Percentiles rank a stretch among this genome's conserved stretches.
These are phyloP conservation scores for Ogataea hybrid DNA, from an alignment of 1,139 yeast species.

Conservation along the genomic window DNA sequence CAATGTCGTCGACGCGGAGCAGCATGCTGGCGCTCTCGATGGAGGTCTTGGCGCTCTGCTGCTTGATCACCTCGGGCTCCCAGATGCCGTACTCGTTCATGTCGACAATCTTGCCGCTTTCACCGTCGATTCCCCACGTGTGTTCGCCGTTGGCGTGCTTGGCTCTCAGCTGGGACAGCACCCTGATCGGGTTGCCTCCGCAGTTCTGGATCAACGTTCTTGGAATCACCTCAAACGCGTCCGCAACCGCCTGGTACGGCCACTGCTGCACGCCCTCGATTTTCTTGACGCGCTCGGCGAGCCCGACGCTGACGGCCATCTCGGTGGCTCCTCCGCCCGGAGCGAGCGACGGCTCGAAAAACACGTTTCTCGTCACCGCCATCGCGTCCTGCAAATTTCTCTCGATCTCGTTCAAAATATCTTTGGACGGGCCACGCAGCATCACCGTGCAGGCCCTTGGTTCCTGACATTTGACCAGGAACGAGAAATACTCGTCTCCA, in stretches of 20 bases:
- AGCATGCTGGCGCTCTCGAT: conserved; percentile 95
- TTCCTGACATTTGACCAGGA: conserved; percentile 71
- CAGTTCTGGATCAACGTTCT: conserved; percentile 96
- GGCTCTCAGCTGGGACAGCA: conserved; percentile 88
- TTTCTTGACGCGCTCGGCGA: conserved; percentile 87
- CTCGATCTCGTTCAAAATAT: conserved; percentile 92
- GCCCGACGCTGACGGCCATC: conserved; percentile 92
- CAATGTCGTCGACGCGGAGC: conserved; percentile 95
- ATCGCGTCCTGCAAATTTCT: conserved; percentile 97
- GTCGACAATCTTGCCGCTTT: conserved; percentile 88
- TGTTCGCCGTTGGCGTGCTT: conserved; percentile 88
- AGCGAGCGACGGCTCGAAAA: conserved; percentile 89
- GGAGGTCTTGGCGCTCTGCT: conserved; percentile 94
- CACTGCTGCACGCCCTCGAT: conserved; percentile 96
- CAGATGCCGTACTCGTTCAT: conserved; percentile 96
- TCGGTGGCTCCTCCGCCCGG: conserved; percentile 99
- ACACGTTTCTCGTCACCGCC: conserved; percentile 95
- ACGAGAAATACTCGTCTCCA: conserved; percentile 97
- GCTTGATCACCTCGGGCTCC: conserved; percentile 99
- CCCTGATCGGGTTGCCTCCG: conserved; percentile 93
- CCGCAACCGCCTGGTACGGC: conserved; percentile 99
- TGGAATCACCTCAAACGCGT: conserved; percentile 97
- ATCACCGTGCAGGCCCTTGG: conserved; percentile 94
- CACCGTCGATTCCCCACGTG: conserved; percentile 94
- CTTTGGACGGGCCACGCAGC: conserved; percentile 96